Evolutionary conservation across 306 rosid species (phyloP), one percentile per base, ranked within the genome.

Genomic region (Amphicarpaea edgeworthii): DNA sequence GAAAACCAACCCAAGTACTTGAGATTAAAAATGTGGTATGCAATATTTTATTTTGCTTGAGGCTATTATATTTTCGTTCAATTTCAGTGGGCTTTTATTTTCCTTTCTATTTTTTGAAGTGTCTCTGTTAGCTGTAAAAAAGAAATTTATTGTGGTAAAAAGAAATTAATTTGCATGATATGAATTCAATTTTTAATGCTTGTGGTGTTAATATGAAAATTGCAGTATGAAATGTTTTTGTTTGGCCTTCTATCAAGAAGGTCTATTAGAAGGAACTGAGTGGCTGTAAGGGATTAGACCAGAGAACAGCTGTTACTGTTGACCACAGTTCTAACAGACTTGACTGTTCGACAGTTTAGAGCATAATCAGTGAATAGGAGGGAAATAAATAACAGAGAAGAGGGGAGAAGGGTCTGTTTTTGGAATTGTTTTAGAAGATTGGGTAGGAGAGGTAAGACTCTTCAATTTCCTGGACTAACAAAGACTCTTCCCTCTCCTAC

Each of bases 11-110:
- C 12, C 77, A 80, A 76, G 89, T 95, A 71, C 71, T 95, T 45
- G 89, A 88, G 87, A 87, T 95, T 61, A 89, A 86, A 78, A 84
- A 90, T 81, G 91, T 95, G 99, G 99, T 95, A 92, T 34, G 84
- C 3, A 8, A 10, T 66, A 12, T 65, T 59, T 66, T 12, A 17
- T 57, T 38, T 14, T 11, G 47, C n/a, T 50, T 21, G 28, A 15
- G 55, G 50, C 43, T 67, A 20, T 32, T 42, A 30, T 79, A 17
- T 62, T 51, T 64, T 59, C 4, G 21, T 65, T 77, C 45, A 2
- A 15, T 54, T 75, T 34, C 64, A 20, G 69, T 59, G 19, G 65
- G 3, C 17, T 9, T 65, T 49, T 43, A 62, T 26, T 41, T 4
- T 24, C 57, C 37, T 16, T 42, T 58, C 28, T 66, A 47, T 46